Evolutionary conservation across 2,329 filamentous ascomycete genomes (phyloP).

Genomic region (Aspergillus caelatus): DNA sequence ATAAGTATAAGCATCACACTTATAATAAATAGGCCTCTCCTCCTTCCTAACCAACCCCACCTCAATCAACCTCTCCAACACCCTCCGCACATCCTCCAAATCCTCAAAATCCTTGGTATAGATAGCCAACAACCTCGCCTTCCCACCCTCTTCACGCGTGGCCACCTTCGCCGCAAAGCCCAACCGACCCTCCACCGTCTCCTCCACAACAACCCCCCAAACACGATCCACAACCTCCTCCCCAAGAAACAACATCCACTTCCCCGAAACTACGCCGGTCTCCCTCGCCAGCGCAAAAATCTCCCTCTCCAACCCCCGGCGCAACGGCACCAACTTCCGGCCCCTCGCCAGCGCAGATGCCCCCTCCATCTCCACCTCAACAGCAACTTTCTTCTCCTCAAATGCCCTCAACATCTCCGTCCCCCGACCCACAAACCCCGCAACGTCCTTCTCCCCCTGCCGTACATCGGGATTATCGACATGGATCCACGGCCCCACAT

Average conservation of each 20-base stretch:
- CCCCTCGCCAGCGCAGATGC: slow-evolving; percentile 39
- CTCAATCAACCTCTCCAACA: slow-evolving; percentile 64
- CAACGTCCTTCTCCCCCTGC: slow-evolving; percentile 47
- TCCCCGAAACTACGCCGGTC: slow-evolving; percentile 64
- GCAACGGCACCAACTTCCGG: slow-evolving; percentile 44
- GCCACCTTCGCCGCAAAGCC: slow-evolving; percentile 75
- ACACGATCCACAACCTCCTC: slow-evolving; percentile 25
- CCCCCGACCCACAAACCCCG: slow-evolving; percentile 57
- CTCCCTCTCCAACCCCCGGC: slow-evolving; percentile 51
- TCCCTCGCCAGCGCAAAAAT: slow-evolving; percentile 65
- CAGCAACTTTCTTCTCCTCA: slow-evolving; percentile 48
- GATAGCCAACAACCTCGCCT: slow-evolving; percentile 68
- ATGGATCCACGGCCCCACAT: slow-evolving; percentile 69
- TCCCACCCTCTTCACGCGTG: slow-evolving; percentile 49
- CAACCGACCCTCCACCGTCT: slow-evolving; percentile 68
- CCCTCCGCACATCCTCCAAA: slow-evolving; percentile 67
- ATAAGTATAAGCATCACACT: slow-evolving; percentile 72
- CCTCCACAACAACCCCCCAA: slow-evolving; percentile 67
- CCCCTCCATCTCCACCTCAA: slow-evolving; percentile 54
- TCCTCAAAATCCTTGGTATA: slow-evolving; percentile 78
- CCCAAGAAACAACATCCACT: slow-evolving; percentile 48
- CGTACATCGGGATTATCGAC: slow-evolving; percentile 61
- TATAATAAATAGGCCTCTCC: slow-evolving; percentile 70
- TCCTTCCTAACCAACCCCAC: slow-evolving; percentile 59
- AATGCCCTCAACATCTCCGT: slow-evolving; percentile 57